Evolutionary conservation across 331 rosid species (phyloP), one percentile per base, ranked within the genome.

Genomic region (Dryas integrifolia): DNA sequence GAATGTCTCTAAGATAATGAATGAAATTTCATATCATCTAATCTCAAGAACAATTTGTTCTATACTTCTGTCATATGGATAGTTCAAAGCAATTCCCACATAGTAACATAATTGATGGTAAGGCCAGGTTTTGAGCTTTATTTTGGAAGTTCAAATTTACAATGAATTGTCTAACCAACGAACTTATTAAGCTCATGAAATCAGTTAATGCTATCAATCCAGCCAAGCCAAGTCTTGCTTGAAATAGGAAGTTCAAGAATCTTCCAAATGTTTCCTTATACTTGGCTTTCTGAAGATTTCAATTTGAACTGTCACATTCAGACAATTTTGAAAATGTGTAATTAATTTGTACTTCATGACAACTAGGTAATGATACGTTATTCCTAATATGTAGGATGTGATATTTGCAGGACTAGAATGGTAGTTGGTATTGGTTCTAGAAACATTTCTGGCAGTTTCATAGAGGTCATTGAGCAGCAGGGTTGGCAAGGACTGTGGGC

Each of bases 401-500:
- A 55, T 65, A 49, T 62, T 39, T 58, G 76, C 97, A 94, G 98
- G 88, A 94, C 97, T 18, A 86, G 97, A 84, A 94, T 94, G 98
- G 86, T 94, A 7, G 97, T 94, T 69, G 98, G 98, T 80, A 91
- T 94, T 66, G 98, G 98, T 30, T 89, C 98, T 0, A 91, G 79
- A 86, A 69, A 79, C 45, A 94, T 94, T 58, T 62, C 76, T 0
- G 97, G 96, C 74, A 94, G 97, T 86, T 89, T 94, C 60, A 0
- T 84, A 60, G 90, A 94, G 89, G 92, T 94, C 58, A 58, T 94
- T 82, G 90, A 94, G 84, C 84, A 86, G 88, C 96, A 94, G 81
- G 96, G 98, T 13, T 94, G 97, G 98, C 92, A 87, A 69, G 97
- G 98, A 40, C 85, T 94, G 70, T 94, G 98, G 98, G 91, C 96